A percentile compares a stretch with the other conserved stretches of the same genome.
Evolutionary conservation across 23 red algal species (phyloP).

Genomic region (Gracilaria gracilis): DNA sequence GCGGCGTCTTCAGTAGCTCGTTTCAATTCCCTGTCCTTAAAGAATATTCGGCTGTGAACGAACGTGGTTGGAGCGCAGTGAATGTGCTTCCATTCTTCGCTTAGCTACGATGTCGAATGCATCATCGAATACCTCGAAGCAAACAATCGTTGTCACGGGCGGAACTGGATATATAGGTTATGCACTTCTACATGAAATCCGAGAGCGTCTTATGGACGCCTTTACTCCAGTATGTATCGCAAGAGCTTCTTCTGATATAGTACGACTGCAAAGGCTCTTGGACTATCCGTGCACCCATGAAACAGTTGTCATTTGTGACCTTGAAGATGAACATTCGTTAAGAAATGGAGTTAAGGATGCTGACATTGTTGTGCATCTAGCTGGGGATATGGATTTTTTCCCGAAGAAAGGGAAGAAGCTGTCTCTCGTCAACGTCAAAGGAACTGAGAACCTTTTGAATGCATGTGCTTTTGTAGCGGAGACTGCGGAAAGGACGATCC

Average conservation of each 20-base stretch:
- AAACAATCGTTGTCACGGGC: constrained; percentile 50
- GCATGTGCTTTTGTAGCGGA: constrained; percentile 51
- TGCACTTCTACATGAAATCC: constrained; percentile 44
- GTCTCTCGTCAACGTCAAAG: constrained; percentile 16
- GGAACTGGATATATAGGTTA: constrained; percentile 58
- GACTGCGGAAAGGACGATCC: constrained; percentile 6
- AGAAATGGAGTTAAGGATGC: constrained; percentile 38
- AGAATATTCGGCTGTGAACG: background rate
- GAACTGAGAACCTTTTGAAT: constrained; percentile 53
- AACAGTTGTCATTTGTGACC: constrained; percentile 36
- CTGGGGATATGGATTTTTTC: constrained; percentile 77
- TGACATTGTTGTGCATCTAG: constrained; percentile 67
- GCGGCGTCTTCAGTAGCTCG: too few relatives aligned
- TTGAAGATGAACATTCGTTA: constrained; percentile 29
- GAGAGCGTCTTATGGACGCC: background rate
- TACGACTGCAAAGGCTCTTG: constrained; percentile 39
- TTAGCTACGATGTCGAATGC: background rate
- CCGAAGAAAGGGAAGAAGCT: constrained; percentile 22
- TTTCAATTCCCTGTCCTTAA: too few relatives aligned
- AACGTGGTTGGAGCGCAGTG: background rate
- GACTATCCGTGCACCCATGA: constrained; percentile 36
- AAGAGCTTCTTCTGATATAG: constrained; percentile 50
- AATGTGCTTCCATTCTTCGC: background rate
- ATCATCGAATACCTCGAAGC: background rate
- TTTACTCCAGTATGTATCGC: constrained; percentile 32